phyloP scores from a whole-genome alignment of 2,329 filamentous ascomycete species.

The Calonectria pseudoturangicola region DNA sequence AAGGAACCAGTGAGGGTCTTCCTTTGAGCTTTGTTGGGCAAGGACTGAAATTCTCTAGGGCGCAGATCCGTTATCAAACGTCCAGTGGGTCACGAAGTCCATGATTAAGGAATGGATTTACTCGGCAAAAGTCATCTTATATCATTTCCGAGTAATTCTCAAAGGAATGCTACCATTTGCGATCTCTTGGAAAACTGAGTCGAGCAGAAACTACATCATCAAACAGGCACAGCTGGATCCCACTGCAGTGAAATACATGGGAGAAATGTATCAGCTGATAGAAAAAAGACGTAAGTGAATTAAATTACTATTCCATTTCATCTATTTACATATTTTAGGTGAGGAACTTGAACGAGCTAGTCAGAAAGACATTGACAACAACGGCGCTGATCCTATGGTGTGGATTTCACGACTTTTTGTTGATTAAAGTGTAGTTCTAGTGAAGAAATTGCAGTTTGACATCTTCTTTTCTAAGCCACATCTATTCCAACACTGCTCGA shows the following conservation, averaged over 20 bases:
- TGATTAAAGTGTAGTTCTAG: not conserved
- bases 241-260: not conserved
- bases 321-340: not conserved
- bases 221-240: not conserved
- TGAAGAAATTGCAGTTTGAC: too few species aligned
- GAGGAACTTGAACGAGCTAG: not conserved
- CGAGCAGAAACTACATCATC: not conserved
- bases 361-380: not conserved
- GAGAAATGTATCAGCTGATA: not conserved
- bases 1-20: not conserved
- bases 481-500: too few species aligned
- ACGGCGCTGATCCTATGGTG: not conserved
- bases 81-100: not conserved
- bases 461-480: too few species aligned
- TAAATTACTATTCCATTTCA: not conserved
- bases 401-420: conserved; percentile 5
- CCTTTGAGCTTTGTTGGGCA: too few species aligned
- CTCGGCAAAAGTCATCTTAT: not conserved
- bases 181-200: not conserved
- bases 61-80: not conserved
- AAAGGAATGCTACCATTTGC: not conserved
- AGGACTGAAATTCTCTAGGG: not conserved
- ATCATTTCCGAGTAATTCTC: not conserved
- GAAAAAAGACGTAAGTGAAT: not conserved
- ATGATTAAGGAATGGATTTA: conserved; percentile 3